Evolutionary conservation across 495 filamentous ascomycete genomes (phyloP).

Genomic region (Penicillium simplicissimum): DNA sequence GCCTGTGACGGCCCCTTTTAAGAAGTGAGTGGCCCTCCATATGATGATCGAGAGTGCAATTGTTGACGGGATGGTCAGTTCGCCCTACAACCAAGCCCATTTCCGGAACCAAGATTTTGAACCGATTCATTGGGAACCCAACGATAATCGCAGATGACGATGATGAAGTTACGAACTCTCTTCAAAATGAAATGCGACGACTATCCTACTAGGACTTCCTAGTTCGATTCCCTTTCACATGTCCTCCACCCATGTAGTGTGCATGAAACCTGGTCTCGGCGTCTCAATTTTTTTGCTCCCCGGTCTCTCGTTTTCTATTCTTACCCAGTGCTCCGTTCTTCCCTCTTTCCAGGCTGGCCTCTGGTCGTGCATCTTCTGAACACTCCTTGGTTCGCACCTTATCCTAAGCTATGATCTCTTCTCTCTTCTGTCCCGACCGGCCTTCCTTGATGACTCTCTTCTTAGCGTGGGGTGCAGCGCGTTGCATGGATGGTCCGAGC

Average conservation of each 20-base stretch:
- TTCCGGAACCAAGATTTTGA: conserved; percentile 85
- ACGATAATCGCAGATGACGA: conserved; percentile 29
- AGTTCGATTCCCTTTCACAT: not conserved
- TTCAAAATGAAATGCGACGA: not conserved
- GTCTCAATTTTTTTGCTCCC: conserved; percentile 2
- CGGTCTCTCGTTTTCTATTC: not conserved
- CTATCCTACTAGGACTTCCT: not conserved
- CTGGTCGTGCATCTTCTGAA: not conserved
- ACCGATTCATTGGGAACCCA: conserved; percentile 55
- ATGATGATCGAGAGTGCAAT: conserved; percentile 31
- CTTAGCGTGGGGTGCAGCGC: conserved; percentile 35
- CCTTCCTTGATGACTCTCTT: conserved; percentile 22
- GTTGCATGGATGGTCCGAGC: conserved; percentile 36
- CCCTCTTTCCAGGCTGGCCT: not conserved
- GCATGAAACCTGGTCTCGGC: conserved; percentile 8
- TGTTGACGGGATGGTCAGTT: conserved; percentile 56
- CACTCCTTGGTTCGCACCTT: not conserved
- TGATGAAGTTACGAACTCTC: conserved; percentile 20
- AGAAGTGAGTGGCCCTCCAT: conserved; percentile 35
- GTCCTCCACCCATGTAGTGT: not conserved
- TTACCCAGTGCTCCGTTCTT: not conserved
- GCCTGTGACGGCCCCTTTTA: conserved; percentile 47
- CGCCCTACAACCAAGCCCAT: conserved; percentile 78
- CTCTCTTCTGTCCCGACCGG: conserved; percentile 3
- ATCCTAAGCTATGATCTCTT: not conserved